Conservation (phyloP, 257 asterid genomes). For the Solanum peruvianum region DNA sequence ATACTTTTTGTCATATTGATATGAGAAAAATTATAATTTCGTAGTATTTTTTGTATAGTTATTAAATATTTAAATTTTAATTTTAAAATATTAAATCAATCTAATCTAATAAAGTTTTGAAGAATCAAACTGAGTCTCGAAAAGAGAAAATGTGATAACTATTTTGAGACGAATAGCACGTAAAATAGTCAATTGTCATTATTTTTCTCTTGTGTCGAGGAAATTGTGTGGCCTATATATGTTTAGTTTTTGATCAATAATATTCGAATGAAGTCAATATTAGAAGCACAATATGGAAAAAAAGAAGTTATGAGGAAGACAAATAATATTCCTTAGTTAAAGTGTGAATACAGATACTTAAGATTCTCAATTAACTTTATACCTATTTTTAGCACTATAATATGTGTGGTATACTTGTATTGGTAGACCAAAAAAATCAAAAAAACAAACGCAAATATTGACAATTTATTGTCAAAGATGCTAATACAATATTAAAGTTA, state of each 20-base stretch:
- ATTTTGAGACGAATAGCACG: background rate
- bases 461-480: background rate
- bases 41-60: background rate
- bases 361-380: background rate
- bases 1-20: background rate
- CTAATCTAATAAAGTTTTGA: background rate
- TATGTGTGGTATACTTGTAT: background rate
- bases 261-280: background rate
- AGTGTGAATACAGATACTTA: background rate
- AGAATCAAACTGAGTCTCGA: accelerated
- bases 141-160: background rate
- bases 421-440: background rate
- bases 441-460: background rate
- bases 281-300: background rate
- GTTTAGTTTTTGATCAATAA: background rate
- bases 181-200: background rate
- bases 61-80: background rate
- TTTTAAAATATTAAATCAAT: background rate
- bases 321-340: background rate
- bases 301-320: background rate
- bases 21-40: background rate
- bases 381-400: background rate
- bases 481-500: background rate
- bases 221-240: background rate
- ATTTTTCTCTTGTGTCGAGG: background rate